A percentile compares a stretch with the other conserved stretches of the same genome.
Evolutionary conservation across 1,284 basidiomycete genomes (phyloP).

Genomic region (Puccinia polysora): DNA sequence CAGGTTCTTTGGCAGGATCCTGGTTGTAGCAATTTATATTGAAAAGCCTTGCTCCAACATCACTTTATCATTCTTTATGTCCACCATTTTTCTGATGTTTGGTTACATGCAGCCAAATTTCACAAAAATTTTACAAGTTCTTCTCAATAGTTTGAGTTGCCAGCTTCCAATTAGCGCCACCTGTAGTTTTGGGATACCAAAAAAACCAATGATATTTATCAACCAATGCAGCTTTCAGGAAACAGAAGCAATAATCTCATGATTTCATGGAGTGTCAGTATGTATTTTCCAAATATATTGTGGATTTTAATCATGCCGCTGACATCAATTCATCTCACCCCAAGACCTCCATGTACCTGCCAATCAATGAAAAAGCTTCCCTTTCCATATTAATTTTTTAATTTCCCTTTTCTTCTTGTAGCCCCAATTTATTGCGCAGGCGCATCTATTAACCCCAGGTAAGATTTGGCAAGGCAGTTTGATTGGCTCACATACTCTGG

Average conservation of each 20-base stretch:
- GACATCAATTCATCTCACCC: not conserved
- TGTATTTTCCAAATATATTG: slow-evolving; percentile 49
- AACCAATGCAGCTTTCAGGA: slow-evolving; percentile 56
- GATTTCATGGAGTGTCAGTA: slow-evolving; percentile 81
- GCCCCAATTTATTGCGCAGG: slow-evolving; percentile 5
- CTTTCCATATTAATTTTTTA: slow-evolving; percentile 17
- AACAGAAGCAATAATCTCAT: slow-evolving; percentile 79
- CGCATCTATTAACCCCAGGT: slow-evolving; percentile 26
- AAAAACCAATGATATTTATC: slow-evolving; percentile 43
- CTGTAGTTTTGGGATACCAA: slow-evolving; percentile 56
- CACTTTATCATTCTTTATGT: too few species aligned
- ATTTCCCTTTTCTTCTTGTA: slow-evolving; percentile 40
- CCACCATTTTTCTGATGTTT: too few species aligned
- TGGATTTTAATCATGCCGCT: slow-evolving; percentile 48
- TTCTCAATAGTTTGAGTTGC: slow-evolving; percentile 51
- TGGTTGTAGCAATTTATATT: too few species aligned
- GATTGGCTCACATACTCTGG: slow-evolving; percentile 54
- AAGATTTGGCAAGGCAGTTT: slow-evolving; percentile 56
- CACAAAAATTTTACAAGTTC: too few species aligned
- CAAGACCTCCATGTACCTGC: not conserved
- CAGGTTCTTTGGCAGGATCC: too few species aligned
- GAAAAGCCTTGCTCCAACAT: too few species aligned
- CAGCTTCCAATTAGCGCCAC: slow-evolving; percentile 31
- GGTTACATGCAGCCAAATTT: too few species aligned
- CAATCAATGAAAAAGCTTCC: slow-evolving; percentile 43